Base-by-base conservation (phyloP, 2,329 filamentous ascomycete genomes). In the Gaeumannomyces tritici region DNA sequence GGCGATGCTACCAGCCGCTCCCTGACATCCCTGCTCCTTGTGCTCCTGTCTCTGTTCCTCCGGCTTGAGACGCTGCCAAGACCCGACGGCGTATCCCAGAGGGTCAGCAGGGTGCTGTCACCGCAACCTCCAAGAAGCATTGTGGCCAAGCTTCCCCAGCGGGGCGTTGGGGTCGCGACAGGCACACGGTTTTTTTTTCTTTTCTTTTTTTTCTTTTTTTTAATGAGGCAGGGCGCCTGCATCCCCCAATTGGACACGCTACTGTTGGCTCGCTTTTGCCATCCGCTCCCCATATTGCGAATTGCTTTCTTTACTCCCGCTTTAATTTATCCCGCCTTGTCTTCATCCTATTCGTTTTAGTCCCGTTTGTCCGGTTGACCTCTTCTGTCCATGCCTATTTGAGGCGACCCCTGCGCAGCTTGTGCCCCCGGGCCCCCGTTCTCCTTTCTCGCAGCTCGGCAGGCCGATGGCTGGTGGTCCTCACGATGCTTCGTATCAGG, bases 401-500 rank as follows among this genome's bases (percentile, higher is more conserved):
- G 11, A n/a, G 42, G n/a, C 21, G 21, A 24, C 42, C n/a, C n/a
- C 42, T 21, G 42, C 42, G 7, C 42, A n/a, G 42, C 18, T 24
- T 24, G 42, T 51, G 18, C 21, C 21, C 42, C 42, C 12, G 8
- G n/a, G n/a, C 35, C 42, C 21, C 21, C 21, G 5, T n/a, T n/a
- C 42, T 2, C 13, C 21, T n/a, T 21, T n/a, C 21, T 51, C 24
- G 42, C 18, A 21, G 42, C n/a, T n/a, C 21, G 18, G 42, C 21
- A 51, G n/a, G 42, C 42, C 42, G 42, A 51, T 51, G 42, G 42
- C 42, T 51, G 42, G 42, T 51, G 42, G 31, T 47, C 24, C 15
- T 24, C 31, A 47, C 24, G 35, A 85, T 88, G 80, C 73, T 83
- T 63, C 83, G 86, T 61, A 78, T 82, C 65, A 75, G 87, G 68